Evolutionary conservation across 768 basidiomycete species (phyloP), one percentile per base, ranked within the genome.

Genomic region (Thelephora ganbajun): DNA sequence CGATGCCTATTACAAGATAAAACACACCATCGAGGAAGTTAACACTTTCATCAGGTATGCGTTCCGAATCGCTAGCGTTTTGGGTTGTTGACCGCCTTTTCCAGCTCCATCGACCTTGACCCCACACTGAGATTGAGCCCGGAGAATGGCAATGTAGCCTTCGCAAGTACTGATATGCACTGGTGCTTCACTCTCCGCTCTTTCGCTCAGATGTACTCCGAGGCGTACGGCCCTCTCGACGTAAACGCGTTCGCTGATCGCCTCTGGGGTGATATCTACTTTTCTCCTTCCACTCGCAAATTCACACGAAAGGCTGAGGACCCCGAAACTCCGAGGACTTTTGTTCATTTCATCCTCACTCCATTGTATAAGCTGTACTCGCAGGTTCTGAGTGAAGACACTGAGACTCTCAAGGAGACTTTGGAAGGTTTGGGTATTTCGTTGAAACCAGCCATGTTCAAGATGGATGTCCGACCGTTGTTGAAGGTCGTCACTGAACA

Each of bases 1-100:
- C 36, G 96, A 99, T 57, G 96, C 96, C 0, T 99, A 89, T 69
- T 97, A 93, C 69, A 99, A 99, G 72, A 90, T 99, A 54, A 94
- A 90, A 63, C 94, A 98, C 61, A 97, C 93, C 2, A 94, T 99
- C 48, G 96, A 99, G 61, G 96, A 99, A 63, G 82, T 99, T 46
- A 99, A 99, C 63, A 87, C 83, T 1, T 83, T 93, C 63, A 97
- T 99, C 60, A 84, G 89, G 89, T 91, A 48, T 51, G 71, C 57
- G 49, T 6, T 45, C 34, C 18, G 41, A 44, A 3, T 43, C 33
- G 3, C 9, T 9, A 4, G 5, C 7, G 2, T 51, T 50, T 11
- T 49, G 33, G 9, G 47, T 35, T 50, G 18, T 35, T 45, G 20
- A 9, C 33, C n/a, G 11, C 45, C 41, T 43, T 34, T 35, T 16